Percentiles rank a stretch among this genome's conserved stretches.
These are phyloP conservation scores for Acer saccharum DNA, from an alignment of 345 rosid species.

Conservation along the genomic window DNA sequence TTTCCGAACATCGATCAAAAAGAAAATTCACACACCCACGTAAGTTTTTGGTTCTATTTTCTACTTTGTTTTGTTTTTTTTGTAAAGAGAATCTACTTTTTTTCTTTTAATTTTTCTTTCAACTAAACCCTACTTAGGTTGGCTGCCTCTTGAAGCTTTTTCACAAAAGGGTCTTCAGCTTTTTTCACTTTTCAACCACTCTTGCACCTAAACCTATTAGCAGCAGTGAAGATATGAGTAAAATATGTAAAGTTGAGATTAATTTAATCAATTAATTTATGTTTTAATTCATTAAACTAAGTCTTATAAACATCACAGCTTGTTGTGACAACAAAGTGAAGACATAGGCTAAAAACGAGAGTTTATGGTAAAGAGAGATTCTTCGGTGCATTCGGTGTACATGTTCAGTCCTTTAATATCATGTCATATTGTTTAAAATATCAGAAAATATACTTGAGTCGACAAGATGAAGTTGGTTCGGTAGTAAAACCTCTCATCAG, in stretches of 20 bases:
- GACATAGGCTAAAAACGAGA: not conserved
- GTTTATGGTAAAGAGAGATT: not conserved
- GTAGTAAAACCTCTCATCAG: too few species aligned
- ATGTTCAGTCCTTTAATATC: not conserved
- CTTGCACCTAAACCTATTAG: constrained; percentile 14
- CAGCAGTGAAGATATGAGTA: not conserved
- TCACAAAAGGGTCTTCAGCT: constrained; percentile 27
- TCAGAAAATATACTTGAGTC: too few species aligned
- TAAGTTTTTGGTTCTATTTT: constrained; percentile 30
- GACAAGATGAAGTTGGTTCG: too few species aligned
- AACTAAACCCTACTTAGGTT: not conserved
- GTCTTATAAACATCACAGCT: not conserved
- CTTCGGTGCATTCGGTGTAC: not conserved
- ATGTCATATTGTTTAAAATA: too few species aligned
- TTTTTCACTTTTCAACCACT: constrained; percentile 59
- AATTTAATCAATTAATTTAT: not conserved
- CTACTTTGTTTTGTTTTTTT: constrained; percentile 40
- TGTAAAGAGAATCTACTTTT: constrained; percentile 40
- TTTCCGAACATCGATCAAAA: constrained; percentile 1
- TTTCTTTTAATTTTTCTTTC: constrained; percentile 18
- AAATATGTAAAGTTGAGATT: not conserved
- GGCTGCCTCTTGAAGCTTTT: constrained; percentile 29
- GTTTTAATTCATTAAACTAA: not conserved
- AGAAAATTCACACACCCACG: not conserved
- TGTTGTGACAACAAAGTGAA: not conserved